phyloP scores from a whole-genome alignment of 352 stramenopile genomes.

The Globisporangium spiculum region DNA sequence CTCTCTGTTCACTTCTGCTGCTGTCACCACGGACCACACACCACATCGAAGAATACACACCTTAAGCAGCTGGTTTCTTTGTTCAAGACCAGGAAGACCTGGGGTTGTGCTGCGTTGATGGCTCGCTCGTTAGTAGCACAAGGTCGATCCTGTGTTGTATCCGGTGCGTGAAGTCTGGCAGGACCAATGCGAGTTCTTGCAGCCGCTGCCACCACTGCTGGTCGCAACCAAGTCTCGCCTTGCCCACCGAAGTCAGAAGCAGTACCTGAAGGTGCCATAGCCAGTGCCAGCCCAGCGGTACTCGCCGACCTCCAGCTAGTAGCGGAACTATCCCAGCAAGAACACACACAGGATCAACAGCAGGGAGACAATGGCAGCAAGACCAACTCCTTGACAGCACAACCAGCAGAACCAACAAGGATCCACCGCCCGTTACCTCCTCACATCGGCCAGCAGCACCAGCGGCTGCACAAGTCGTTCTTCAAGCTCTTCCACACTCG shows the following conservation, averaged over 20 bases:
- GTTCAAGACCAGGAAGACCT: too few relatives aligned
- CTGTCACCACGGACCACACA: neutral
- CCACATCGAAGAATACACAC: too few relatives aligned
- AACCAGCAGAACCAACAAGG: neutral
- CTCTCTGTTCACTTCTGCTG: too few relatives aligned
- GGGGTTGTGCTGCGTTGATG: too few relatives aligned
- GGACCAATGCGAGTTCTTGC: neutral
- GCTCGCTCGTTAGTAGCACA: too few relatives aligned
- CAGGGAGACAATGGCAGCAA: neutral
- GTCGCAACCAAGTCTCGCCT: neutral
- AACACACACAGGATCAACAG: neutral
- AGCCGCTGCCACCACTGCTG: neutral
- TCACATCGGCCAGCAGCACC: neutral
- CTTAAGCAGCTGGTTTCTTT: too few relatives aligned
- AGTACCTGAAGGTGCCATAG: neutral
- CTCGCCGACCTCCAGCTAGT: neutral
- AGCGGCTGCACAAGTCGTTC: neutral
- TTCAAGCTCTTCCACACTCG: neutral
- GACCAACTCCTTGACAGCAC: neutral
- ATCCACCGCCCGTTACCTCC: neutral
- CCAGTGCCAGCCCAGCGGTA: neutral
- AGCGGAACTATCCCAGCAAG: neutral
- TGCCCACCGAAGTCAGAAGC: neutral
- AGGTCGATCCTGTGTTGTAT: too few relatives aligned
- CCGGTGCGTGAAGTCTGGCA: too few relatives aligned